A percentile compares a stretch with the other conserved stretches of the same genome.
phyloP scores from a whole-genome alignment of 1,139 yeast genomes.

The Lizanozyma gosingica region DNA sequence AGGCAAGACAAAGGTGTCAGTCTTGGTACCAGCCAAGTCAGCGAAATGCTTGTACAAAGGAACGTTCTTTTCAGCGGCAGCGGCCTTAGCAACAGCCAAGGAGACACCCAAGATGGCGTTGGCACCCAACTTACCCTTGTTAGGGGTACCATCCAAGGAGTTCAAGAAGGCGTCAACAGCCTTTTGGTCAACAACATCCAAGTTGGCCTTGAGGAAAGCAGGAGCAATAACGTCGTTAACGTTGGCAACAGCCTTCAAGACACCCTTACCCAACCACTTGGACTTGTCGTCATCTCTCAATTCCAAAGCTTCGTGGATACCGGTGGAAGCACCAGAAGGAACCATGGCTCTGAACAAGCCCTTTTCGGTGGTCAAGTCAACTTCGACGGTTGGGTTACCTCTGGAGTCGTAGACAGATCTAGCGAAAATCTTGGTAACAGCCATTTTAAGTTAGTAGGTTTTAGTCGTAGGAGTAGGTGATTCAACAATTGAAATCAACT shows the following conservation, averaged over 20 bases:
- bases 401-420: conserved; percentile 96
- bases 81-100: conserved; percentile 88
- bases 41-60: conserved; percentile 85
- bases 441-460: conserved; percentile 19
- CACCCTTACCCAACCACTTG: conserved; percentile 96
- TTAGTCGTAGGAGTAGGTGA: neutral
- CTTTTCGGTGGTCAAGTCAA: conserved; percentile 75
- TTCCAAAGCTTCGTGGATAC: conserved; percentile 91
- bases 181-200: conserved; percentile 72
- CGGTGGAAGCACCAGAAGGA: conserved; percentile 96
- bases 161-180: conserved; percentile 72
- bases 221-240: conserved; percentile 88
- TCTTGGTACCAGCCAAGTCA: conserved; percentile 55
- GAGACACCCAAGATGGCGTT: conserved; percentile 95
- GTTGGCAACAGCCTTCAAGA: conserved; percentile 81
- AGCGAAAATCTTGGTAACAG: conserved; percentile 58
- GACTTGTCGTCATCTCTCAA: conserved; percentile 91
- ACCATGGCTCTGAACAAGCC: conserved; percentile 90
- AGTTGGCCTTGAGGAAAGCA: conserved; percentile 63
- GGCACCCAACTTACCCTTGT: conserved; percentile 92
- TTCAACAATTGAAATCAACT: neutral
- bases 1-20: conserved; percentile 72
- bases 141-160: conserved; percentile 82
- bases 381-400: conserved; percentile 98
- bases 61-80: conserved; percentile 81